A percentile compares a stretch with the other conserved stretches of the same genome.
Conservation (phyloP, 306 rosid genomes). For the Inga leiocalycina region DNA sequence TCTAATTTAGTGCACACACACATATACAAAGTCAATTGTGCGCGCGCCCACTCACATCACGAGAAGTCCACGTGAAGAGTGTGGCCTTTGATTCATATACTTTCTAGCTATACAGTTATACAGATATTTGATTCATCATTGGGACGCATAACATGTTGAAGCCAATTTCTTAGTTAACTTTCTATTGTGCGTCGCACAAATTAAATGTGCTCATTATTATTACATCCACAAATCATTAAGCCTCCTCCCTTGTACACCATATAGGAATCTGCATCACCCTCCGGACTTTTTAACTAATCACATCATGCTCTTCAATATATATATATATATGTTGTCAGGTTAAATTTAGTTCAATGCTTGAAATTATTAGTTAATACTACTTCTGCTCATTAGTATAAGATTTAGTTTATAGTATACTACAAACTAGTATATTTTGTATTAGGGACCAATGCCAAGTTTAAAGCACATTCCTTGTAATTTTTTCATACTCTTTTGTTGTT, state of each 20-base stretch:
- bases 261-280: not conserved
- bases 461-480: not conserved
- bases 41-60: constrained; percentile 50
- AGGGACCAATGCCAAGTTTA: not conserved
- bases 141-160: not conserved
- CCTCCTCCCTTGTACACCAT: too few species aligned
- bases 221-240: not conserved
- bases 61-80: constrained; percentile 91
- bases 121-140: constrained; percentile 38
- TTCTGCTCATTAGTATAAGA: too few species aligned
- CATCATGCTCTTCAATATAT: too few species aligned
- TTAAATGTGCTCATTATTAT: not conserved
- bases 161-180: not conserved
- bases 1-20: not conserved
- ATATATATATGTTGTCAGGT: not conserved
- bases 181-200: not conserved
- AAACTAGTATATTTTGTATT: too few species aligned
- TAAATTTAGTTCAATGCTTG: not conserved
- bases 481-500: not conserved
- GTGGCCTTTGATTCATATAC: constrained; percentile 25
- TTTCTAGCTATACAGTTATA: not conserved
- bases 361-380: not conserved
- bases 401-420: too few species aligned
- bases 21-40: constrained; percentile 11
- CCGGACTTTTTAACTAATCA: not conserved